Base-by-base conservation (phyloP, 2,329 filamentous ascomycete genomes). In the Epichloe uncinata region DNA sequence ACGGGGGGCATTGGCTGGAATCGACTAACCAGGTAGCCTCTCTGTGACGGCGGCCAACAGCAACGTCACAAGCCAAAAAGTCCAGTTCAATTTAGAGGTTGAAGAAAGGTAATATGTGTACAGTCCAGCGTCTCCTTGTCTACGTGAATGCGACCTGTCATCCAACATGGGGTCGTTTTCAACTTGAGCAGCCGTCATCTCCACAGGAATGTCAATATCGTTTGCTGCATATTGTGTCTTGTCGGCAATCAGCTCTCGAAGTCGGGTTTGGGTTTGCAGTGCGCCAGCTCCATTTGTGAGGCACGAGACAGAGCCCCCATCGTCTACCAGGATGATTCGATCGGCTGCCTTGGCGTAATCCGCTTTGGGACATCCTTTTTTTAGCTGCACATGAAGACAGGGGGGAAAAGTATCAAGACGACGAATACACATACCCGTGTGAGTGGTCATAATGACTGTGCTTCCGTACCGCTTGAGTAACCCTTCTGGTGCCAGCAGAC, bases 361-460 rank as follows among this genome's bases (percentile, higher is more conserved):
- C 9, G 22, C 41, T 42, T 22, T 42, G 20, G 4, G 4, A n/a
- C 2, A 30, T 16, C 35, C n/a, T 9, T 20, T 42, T 15, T 42
- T 42, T 30, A 26, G 41, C 20, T 8, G 9, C 12, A 40, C 37
- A 30, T 30, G 26, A 30, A 30, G 26, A 30, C 8, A 30, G 20
- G 3, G 18, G 26, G 22, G 15, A 15, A 30, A 26, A 33, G 15
- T 18, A 26, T 7, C 16, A n/a, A 8, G 15, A 8, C 6, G 1
- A 30, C 15, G 11, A 9, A 35, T 4, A 30, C 26, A 30, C 13
- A 43, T 47, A 50, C 51, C 41, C n/a, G 41, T 16, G 20, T 53
- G 47, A 13, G 47, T 52, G 12, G 52, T 46, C 50, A 53, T 43
- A 3, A 53, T 12, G 18, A 53, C 50, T 3, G 52, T 48, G 26